Conservation (phyloP, 768 basidiomycete genomes). For the Clavaria fumosa region DNA sequence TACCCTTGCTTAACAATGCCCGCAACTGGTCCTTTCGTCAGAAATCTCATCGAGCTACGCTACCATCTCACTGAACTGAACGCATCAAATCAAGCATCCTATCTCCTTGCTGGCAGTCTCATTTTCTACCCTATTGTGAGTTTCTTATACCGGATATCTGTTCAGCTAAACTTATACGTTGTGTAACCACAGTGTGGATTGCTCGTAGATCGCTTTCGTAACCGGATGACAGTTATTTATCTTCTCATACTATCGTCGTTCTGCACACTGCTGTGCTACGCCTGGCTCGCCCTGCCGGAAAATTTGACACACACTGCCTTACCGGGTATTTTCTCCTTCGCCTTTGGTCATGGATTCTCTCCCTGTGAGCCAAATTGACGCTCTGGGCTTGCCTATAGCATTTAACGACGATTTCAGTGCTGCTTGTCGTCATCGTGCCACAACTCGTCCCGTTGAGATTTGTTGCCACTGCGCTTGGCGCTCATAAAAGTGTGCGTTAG, state of each 20-base stretch:
- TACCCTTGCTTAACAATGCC: background rate
- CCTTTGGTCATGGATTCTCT: conserved; percentile 56
- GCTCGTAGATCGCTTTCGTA: conserved; percentile 38
- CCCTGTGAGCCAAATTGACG: conserved; percentile 50
- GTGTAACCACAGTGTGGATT: background rate
- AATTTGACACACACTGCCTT: conserved; percentile 38
- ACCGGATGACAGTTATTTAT: conserved; percentile 39
- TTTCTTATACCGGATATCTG: too few relatives aligned
- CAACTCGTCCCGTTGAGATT: conserved; percentile 55
- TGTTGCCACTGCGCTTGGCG: conserved; percentile 63
- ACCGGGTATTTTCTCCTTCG: conserved; percentile 48
- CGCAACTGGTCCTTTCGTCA: conserved; percentile 15
- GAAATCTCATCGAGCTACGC: conserved; percentile 59
- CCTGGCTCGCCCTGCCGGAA: conserved; percentile 53
- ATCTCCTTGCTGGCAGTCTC: conserved; percentile 54
- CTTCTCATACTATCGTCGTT: conserved; percentile 43
- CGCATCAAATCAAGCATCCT: conserved; percentile 52
- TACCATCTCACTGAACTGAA: conserved; percentile 43
- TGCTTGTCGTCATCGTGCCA: conserved; percentile 63
- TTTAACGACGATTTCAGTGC: conserved; percentile 36
- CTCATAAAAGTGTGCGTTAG: conserved; percentile 58
- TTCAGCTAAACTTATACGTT: too few relatives aligned
- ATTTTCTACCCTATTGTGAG: conserved; percentile 56
- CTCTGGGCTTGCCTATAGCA: too few relatives aligned
- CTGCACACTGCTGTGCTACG: conserved; percentile 44